Evolutionary conservation across 2,329 filamentous ascomycete species (phyloP).

Genomic region (Diaporthe aspalathi): DNA sequence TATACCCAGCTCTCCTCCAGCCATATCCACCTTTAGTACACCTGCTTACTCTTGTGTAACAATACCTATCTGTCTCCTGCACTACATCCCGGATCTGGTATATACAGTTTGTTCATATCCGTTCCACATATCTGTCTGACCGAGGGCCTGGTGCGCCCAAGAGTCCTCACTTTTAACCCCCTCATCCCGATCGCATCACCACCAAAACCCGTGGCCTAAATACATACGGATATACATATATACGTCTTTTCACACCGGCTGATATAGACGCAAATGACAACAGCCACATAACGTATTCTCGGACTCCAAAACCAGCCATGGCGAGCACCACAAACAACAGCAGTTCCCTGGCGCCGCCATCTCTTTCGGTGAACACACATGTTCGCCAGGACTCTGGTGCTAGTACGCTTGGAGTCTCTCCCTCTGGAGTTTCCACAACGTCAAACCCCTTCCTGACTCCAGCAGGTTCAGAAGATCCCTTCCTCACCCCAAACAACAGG

Average conservation of each 20-base stretch:
- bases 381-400: conserved; percentile 31
- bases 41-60: conserved; percentile 19
- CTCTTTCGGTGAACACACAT: conserved; percentile 33
- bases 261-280: neutral
- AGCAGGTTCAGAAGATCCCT: conserved; percentile 31
- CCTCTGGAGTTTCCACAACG: conserved; percentile 31
- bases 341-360: conserved; percentile 31
- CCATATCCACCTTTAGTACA: neutral
- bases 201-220: conserved; percentile 6
- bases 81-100: neutral
- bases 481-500: conserved; percentile 33
- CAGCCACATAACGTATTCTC: neutral
- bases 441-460: conserved; percentile 39
- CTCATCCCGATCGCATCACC: neutral
- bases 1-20: conserved; percentile 14
- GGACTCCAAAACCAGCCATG: neutral
- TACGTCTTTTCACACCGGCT: neutral
- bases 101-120: neutral
- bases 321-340: conserved; percentile 4
- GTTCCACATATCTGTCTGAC: neutral
- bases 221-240: conserved; percentile 19
- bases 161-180: conserved; percentile 2
- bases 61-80: neutral
- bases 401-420: conserved; percentile 34
- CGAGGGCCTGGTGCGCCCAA: conserved; percentile 7